Evolutionary conservation across 2,329 filamentous ascomycete genomes (phyloP).

Genomic region (Sporothrix luriei): DNA sequence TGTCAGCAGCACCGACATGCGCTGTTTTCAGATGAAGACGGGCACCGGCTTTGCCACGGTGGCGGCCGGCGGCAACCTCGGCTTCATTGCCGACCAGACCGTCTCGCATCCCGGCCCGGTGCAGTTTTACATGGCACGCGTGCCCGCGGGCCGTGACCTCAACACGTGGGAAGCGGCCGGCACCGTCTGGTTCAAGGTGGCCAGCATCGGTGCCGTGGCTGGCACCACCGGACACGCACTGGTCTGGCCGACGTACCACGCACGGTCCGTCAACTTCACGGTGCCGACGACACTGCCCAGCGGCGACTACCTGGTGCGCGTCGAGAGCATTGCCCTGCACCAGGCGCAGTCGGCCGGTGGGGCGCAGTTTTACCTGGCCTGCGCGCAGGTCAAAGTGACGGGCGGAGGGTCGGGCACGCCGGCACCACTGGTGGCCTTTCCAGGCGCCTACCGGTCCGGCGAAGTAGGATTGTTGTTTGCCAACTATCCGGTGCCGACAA

Average conservation of each 20-base stretch:
- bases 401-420: slow-evolving; percentile 37
- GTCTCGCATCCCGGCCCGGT: slow-evolving; percentile 48
- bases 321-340: slow-evolving; percentile 43
- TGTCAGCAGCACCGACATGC: slow-evolving; percentile 40
- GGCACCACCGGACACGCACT: slow-evolving; percentile 32
- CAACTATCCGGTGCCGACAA: slow-evolving; percentile 38
- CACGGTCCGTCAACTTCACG: slow-evolving; percentile 36
- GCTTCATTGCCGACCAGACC: slow-evolving; percentile 46
- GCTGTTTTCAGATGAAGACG: slow-evolving; percentile 39
- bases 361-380: slow-evolving; percentile 41
- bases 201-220: slow-evolving; percentile 42
- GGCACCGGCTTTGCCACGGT: slow-evolving; percentile 43
- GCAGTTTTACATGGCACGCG: slow-evolving; percentile 46
- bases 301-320: slow-evolving; percentile 42
- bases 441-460: slow-evolving; percentile 36
- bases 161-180: slow-evolving; percentile 43
- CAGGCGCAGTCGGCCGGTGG: slow-evolving; percentile 37
- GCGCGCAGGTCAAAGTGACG: slow-evolving; percentile 39
- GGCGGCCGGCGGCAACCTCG: slow-evolving; percentile 45
- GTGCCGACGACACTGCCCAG: slow-evolving; percentile 41
- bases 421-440: slow-evolving; percentile 34
- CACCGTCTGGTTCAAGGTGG: slow-evolving; percentile 46
- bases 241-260: slow-evolving; percentile 37
- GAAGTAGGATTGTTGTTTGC: slow-evolving; percentile 39
- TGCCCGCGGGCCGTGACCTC: slow-evolving; percentile 42